Evolutionary conservation across 805 yeast genomes (phyloP), one percentile per base, ranked within the genome.

Genomic region (Wickerhamomyces ciferrii): DNA sequence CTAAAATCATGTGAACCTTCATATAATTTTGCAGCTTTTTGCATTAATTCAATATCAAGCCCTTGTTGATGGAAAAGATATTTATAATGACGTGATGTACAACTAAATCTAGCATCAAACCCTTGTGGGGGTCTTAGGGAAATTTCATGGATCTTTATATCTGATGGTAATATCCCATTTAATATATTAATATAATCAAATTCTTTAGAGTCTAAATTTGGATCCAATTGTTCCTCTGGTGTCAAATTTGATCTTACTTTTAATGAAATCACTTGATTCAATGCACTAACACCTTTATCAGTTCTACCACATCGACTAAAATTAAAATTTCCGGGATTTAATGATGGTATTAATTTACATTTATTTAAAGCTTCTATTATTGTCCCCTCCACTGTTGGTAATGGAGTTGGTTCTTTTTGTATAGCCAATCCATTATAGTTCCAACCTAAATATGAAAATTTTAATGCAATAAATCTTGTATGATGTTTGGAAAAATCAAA

Each of bases 271-370:
- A 94, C 98, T 65, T 94, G 99, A 53, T 88, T 87, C 84, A 94
- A 79, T 0, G 99, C 99, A 68, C 96, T 87, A 14, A 92, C 98
- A n/a, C 97, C 98, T 53, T 79, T 81, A 59, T 92, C 98, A 0
- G 98, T 92, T 58, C 98, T 74, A 0, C 98, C 98, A 67, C 98
- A 94, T 51, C 97, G 71, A 53, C 95, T 85, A 62, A 91, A 90
- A 14, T 77, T 74, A 59, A 83, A 87, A 1, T 79, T 81, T 8
- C 68, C 68, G 0, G 89, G 83, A 19, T 78, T 82, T 20, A 75
- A 56, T 2, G 79, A 70, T 10, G 80, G 74, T 11, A 94, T 80
- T 49, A 94, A 63, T 52, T 75, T 81, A 25, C 92, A 80, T 51
- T 74, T 78, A 42, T 72, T 67, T 65, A 94, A 62, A 0, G 96